Conservation (phyloP, 805 yeast species). For the Starmerella sp. region DNA sequence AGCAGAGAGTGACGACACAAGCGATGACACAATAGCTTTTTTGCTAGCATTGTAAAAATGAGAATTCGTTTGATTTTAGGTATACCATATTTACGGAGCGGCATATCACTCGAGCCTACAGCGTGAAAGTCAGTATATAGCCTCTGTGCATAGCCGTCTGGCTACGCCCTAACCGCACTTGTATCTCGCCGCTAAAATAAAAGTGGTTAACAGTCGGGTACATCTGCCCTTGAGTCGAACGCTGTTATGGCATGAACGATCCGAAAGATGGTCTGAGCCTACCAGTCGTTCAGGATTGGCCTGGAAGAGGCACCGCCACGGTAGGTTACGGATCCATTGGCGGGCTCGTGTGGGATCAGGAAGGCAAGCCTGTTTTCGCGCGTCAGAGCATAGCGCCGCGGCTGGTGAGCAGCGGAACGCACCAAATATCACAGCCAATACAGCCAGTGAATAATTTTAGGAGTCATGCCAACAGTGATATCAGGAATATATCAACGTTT, state of each 20-base stretch:
- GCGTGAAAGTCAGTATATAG: no score
- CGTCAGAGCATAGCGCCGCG: slow-evolving; percentile 2
- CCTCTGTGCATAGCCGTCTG: no score
- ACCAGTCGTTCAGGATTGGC: slow-evolving; percentile 11
- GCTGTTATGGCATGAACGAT: background rate
- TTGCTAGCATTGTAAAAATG: no score
- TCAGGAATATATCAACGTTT: background rate
- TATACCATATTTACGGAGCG: no score
- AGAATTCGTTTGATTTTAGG: no score
- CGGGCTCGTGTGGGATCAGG: slow-evolving; percentile 7
- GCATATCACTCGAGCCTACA: no score
- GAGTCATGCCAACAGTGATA: background rate
- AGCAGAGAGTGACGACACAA: no score
- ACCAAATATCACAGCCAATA: background rate
- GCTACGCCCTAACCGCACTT: background rate
- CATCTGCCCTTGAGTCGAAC: background rate
- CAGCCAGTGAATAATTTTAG: background rate
- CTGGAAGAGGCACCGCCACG: slow-evolving; percentile 8
- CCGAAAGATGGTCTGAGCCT: background rate
- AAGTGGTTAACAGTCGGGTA: background rate
- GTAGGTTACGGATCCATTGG: slow-evolving; percentile 17
- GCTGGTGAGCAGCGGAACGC: slow-evolving; percentile 7
- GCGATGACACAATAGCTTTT: no score
- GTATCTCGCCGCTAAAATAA: background rate
- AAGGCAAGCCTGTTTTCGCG: slow-evolving; percentile 4